Conservation (phyloP, 2,329 filamentous ascomycete genomes). For the Ophiostoma himal-ulmi region DNA sequence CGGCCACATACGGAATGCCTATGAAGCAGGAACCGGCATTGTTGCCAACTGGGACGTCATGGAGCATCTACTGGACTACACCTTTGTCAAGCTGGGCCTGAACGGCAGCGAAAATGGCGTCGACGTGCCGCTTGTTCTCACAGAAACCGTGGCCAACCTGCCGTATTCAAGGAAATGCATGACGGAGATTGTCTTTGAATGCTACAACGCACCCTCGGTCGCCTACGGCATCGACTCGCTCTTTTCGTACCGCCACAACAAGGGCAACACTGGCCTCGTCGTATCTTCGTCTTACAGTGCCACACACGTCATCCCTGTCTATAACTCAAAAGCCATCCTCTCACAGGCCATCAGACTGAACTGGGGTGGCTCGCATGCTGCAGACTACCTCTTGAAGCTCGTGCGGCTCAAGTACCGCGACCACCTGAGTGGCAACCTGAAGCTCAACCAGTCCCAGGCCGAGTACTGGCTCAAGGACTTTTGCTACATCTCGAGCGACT, state of each 20-base stretch:
- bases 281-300: slow-evolving; percentile 89
- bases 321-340: slow-evolving; percentile 77
- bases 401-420: slow-evolving; percentile 81
- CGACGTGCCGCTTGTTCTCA: slow-evolving; percentile 87
- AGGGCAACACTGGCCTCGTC: slow-evolving; percentile 78
- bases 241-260: slow-evolving; percentile 91
- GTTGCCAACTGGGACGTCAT: slow-evolving; percentile 97
- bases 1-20: slow-evolving; percentile 83
- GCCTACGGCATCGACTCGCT: slow-evolving; percentile 94
- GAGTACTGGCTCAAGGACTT: slow-evolving; percentile 83
- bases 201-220: slow-evolving; percentile 82
- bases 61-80: slow-evolving; percentile 89
- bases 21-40: slow-evolving; percentile 84
- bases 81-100: slow-evolving; percentile 88
- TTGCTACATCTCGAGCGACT: slow-evolving; percentile 82
- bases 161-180: slow-evolving; percentile 87
- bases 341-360: slow-evolving; percentile 83
- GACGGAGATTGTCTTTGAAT: slow-evolving; percentile 96
- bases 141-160: slow-evolving; percentile 87
- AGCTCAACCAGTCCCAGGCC: slow-evolving; percentile 78
- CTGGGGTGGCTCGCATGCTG: slow-evolving; percentile 86
- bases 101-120: slow-evolving; percentile 68
- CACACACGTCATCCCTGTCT: slow-evolving; percentile 90
- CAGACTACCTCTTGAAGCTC: slow-evolving; percentile 87
- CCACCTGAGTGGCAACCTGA: slow-evolving; percentile 63